Percentiles rank a stretch among this genome's conserved stretches.
phyloP scores from a whole-genome alignment of 2,329 filamentous ascomycete genomes.

The Daldinia eschscholtzii region DNA sequence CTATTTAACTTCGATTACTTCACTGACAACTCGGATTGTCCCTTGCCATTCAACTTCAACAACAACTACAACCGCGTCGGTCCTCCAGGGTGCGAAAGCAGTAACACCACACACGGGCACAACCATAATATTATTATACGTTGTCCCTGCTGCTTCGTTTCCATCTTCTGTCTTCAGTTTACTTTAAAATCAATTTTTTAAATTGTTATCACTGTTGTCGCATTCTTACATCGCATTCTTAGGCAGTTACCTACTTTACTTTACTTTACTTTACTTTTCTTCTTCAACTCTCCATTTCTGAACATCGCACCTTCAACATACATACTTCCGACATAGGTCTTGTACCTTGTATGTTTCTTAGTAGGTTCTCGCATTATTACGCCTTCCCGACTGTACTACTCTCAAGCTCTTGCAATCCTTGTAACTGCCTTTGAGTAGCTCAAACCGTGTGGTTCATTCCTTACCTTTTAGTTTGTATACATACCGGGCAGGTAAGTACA shows the following conservation, averaged over 20 bases:
- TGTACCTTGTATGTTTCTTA: neutral
- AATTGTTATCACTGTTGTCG: neutral
- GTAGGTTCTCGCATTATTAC: neutral
- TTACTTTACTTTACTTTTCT: neutral
- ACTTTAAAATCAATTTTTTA: neutral
- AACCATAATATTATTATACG: neutral
- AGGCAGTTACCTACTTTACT: neutral
- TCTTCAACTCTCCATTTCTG: neutral
- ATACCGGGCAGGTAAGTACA: conserved; percentile 33
- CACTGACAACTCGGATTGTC: neutral
- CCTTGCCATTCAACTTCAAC: neutral
- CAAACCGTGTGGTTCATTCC: conserved; percentile 8
- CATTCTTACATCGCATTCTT: neutral
- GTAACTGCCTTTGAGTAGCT: conserved; percentile 1
- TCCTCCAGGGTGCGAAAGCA: neutral
- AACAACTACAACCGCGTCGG: neutral
- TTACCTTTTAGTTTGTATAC: neutral
- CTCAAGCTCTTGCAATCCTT: neutral
- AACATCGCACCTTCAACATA: conserved; percentile 6
- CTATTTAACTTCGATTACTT: conserved; percentile 10
- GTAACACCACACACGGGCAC: conserved; percentile 1
- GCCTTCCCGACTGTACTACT: conserved; percentile 1
- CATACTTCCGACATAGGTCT: neutral
- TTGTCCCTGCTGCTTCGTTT: neutral
- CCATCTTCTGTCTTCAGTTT: neutral